Conservation (phyloP, 169 alveolate genomes). For the Plasmodium billcollinsi region DNA sequence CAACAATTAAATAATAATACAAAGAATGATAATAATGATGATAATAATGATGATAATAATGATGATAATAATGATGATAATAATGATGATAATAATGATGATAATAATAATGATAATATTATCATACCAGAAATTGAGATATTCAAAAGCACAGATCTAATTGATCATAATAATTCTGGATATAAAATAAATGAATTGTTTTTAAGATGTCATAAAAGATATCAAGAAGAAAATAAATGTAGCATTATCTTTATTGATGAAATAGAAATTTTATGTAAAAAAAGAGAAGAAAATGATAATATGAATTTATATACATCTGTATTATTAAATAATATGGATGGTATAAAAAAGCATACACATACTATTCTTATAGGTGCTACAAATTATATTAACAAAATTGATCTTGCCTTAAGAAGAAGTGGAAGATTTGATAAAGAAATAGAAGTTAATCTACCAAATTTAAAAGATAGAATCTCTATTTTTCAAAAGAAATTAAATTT, state of each 20-base stretch:
- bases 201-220: constrained; percentile 59
- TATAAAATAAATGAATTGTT: constrained; percentile 51
- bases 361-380: constrained; percentile 95
- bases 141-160: constrained; percentile 54
- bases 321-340: constrained; percentile 71
- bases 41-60: neutral
- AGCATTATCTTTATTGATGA: constrained; percentile 86
- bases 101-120: neutral
- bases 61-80: neutral
- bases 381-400: constrained; percentile 91
- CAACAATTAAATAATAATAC: neutral
- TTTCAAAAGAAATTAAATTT: constrained; percentile 81
- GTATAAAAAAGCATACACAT: constrained; percentile 47
- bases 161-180: constrained; percentile 56
- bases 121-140: constrained; percentile 63
- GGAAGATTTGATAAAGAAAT: constrained; percentile 98
- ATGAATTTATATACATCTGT: constrained; percentile 56
- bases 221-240: constrained; percentile 66
- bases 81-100: neutral
- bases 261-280: constrained; percentile 83
- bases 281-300: constrained; percentile 56
- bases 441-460: constrained; percentile 94
- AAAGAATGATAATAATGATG: neutral
- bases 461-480: constrained; percentile 92
- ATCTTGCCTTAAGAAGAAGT: constrained; percentile 95